phyloP scores from a whole-genome alignment of 2,329 filamentous ascomycete genomes.

The Ophiosphaerella korrae region DNA sequence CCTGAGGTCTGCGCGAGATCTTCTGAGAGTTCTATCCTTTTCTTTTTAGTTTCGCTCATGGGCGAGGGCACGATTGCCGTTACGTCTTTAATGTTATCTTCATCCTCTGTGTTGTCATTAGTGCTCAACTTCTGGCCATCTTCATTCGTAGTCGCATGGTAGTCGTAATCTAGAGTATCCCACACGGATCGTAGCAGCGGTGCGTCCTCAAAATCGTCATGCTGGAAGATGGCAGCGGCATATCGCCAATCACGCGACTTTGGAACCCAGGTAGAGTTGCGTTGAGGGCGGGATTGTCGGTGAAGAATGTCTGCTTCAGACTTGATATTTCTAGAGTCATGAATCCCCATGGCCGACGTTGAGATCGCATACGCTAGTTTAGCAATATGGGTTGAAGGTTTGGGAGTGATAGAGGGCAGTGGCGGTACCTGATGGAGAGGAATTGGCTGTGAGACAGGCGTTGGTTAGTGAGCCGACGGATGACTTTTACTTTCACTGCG shows the following conservation, averaged over 20 bases:
- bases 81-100: background rate
- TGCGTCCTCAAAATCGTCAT: constrained; percentile 15
- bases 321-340: background rate
- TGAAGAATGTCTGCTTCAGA: constrained; percentile 18
- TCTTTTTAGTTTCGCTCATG: background rate
- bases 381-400: background rate
- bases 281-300: constrained; percentile 20
- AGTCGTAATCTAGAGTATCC: constrained; percentile 20
- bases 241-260: constrained; percentile 23
- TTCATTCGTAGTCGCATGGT: background rate
- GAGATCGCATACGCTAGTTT: background rate
- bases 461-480: too few relatives aligned
- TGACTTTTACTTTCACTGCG: too few relatives aligned
- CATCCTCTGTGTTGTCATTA: too few relatives aligned
- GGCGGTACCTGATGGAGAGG: too few relatives aligned
- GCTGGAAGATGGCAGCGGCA: constrained; percentile 14
- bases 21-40: background rate
- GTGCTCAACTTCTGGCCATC: background rate
- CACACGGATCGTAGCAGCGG: constrained; percentile 14
- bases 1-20: background rate
- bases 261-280: constrained; percentile 14
- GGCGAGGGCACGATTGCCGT: background rate
- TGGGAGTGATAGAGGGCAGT: too few relatives aligned
- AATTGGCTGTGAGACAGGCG: too few relatives aligned
- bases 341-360: background rate